These are phyloP conservation scores for Starmera stellimalicola DNA, from an alignment of 1,139 yeast species.

Conservation along the genomic window DNA sequence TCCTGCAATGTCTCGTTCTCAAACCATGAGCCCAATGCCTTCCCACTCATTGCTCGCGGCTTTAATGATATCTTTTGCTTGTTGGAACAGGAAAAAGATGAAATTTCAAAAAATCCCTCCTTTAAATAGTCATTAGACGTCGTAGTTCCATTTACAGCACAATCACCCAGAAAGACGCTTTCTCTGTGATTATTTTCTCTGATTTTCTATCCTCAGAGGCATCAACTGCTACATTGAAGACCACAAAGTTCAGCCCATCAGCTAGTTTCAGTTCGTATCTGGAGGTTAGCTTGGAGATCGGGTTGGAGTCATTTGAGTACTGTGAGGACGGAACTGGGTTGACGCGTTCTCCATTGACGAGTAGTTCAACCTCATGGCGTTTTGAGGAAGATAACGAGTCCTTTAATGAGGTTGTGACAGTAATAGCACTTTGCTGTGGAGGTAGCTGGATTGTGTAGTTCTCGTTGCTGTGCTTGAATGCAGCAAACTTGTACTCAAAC, in stretches of 20 bases:
- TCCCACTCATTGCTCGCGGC: no score
- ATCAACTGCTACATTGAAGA: conserved; percentile 29
- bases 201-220: conserved; percentile 2
- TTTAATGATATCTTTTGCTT: no score
- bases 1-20: neutral
- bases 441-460: conserved; percentile 37
- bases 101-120: neutral
- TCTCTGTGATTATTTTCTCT: conserved; percentile 24
- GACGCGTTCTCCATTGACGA: conserved; percentile 42
- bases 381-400: conserved; percentile 28
- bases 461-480: conserved; percentile 35
- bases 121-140: no score
- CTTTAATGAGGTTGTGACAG: conserved; percentile 36
- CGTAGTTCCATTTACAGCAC: no score
- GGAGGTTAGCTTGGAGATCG: conserved; percentile 30
- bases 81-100: neutral
- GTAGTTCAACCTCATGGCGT: conserved; percentile 32
- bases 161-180: conserved; percentile 26
- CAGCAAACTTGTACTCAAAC: conserved; percentile 38
- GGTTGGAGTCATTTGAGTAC: conserved; percentile 23
- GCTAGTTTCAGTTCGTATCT: conserved; percentile 41
- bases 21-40: no score
- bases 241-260: conserved; percentile 38
- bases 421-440: conserved; percentile 31
- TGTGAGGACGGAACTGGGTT: conserved; percentile 30